These are phyloP conservation scores for Lodderomyces margitis DNA, from an alignment of 1,139 yeast species.

Conservation along the genomic window DNA sequence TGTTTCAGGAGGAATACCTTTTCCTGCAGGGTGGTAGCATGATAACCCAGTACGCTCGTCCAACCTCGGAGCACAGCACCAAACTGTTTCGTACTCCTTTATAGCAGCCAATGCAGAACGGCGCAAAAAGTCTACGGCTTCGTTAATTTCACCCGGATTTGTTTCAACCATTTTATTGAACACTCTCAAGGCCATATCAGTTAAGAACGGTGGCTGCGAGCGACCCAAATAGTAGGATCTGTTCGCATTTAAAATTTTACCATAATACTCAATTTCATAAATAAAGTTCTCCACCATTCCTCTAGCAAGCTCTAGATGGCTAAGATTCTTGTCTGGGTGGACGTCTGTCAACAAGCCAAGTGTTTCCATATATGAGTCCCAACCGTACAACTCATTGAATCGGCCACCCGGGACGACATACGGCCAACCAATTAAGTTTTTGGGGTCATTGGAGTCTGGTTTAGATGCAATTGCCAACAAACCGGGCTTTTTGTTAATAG, in stretches of 20 bases:
- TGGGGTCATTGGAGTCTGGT: slow-evolving; percentile 48
- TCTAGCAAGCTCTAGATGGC: slow-evolving; percentile 57
- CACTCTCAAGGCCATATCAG: slow-evolving; percentile 83
- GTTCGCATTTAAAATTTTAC: slow-evolving; percentile 92
- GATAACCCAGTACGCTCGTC: slow-evolving; percentile 81
- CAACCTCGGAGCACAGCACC: slow-evolving; percentile 74
- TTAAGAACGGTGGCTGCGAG: slow-evolving; percentile 96
- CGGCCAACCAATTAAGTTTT: slow-evolving; percentile 64
- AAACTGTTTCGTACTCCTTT: slow-evolving; percentile 77
- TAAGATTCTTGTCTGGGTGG: slow-evolving; percentile 40
- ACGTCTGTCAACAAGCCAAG: slow-evolving; percentile 76
- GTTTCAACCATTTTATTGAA: slow-evolving; percentile 56
- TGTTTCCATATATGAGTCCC: slow-evolving; percentile 96
- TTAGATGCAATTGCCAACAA: slow-evolving; percentile 76
- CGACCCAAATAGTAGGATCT: slow-evolving; percentile 88
- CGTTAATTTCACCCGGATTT: slow-evolving; percentile 30
- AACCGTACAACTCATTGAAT: slow-evolving; percentile 93
- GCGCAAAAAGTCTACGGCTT: slow-evolving; percentile 57
- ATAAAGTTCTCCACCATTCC: slow-evolving; percentile 94
- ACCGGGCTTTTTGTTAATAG: slow-evolving; percentile 83
- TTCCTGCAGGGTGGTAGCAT: slow-evolving; percentile 86
- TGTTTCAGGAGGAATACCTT: slow-evolving; percentile 95
- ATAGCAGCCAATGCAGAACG: slow-evolving; percentile 77
- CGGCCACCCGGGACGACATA: slow-evolving; percentile 98
- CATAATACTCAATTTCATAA: slow-evolving; percentile 86